Conservation (phyloP, 2,329 filamentous ascomycete species). For the Cordyceps fumosorosea region DNA sequence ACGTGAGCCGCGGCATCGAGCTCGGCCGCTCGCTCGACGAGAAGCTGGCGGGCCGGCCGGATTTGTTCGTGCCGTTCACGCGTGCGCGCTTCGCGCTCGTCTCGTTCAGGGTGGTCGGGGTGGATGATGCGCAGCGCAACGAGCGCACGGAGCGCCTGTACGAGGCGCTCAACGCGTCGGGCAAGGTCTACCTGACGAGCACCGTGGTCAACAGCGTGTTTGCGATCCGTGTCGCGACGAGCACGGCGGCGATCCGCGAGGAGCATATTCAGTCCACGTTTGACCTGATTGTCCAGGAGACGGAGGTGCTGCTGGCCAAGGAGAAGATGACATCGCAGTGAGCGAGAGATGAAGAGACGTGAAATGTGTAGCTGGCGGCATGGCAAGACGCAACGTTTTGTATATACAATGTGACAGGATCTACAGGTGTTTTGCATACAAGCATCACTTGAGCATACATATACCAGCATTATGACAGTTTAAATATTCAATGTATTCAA, state of each 20-base stretch:
- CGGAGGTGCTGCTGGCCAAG: conserved; percentile 35
- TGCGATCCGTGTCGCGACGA: conserved; percentile 76
- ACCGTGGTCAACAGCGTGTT: conserved; percentile 66
- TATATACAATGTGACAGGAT: neutral
- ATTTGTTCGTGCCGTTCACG: conserved; percentile 71
- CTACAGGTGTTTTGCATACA: neutral
- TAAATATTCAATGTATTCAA: neutral
- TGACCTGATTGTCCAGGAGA: conserved; percentile 59
- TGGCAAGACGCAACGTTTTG: neutral
- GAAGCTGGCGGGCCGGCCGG: conserved; percentile 50
- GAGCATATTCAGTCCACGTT: conserved; percentile 70
- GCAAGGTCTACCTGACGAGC: conserved; percentile 77
- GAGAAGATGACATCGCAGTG: neutral
- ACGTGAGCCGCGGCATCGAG: conserved; percentile 62
- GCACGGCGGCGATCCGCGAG: conserved; percentile 58
- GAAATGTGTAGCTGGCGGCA: neutral
- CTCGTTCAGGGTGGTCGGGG: conserved; percentile 57
- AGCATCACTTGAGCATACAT: too few species aligned
- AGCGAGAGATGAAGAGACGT: neutral
- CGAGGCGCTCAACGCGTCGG: conserved; percentile 64
- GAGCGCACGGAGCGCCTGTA: conserved; percentile 67
- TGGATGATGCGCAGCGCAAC: conserved; percentile 52
- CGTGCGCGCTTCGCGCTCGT: conserved; percentile 72
- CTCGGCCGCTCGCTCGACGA: conserved; percentile 65
- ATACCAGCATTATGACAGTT: neutral